Base-by-base conservation (phyloP, 2,329 filamentous ascomycete genomes). In the Akanthomyces uredinophilus region DNA sequence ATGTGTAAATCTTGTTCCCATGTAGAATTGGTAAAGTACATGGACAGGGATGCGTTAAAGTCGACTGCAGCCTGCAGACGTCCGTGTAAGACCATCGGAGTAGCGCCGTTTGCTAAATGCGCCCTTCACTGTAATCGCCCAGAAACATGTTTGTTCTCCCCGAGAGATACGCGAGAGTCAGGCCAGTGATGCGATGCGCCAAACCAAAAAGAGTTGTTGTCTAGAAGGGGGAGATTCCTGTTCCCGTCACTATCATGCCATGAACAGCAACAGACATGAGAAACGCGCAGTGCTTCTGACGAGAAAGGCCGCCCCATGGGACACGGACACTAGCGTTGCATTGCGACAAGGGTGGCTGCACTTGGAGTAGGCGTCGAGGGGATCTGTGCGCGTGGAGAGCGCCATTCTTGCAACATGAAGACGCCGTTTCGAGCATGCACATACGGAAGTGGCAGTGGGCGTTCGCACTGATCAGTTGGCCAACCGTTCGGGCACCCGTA, bases 301-400 rank as follows among this genome's bases (percentile, higher is more conserved):
- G 24, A 4, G 29, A 16, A 32, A 43, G 37, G 22, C 32, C 7
- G 43, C 29, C 6, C 55, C 20, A 39, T 49, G 56, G 56, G 44
- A 59, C 57, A 60, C 57, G 37, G 57, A 60, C 57, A 10, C 57
- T 51, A 52, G 47, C 35, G 47, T 52, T 22, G 57, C 35, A 60
- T 29, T 54, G 58, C 58, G 58, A 53, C 37, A 50, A 59, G 56
- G 46, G 56, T 37, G 11, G 55, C 14, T 41, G 43, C 44, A 50
- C 39, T 37, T 35, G 7, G 11, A 50, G 43, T 35, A 52, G 49
- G 39, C 41, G 29, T 52, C 27, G n/a, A 39, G 20, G 57, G 58
- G 58, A 60, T 60, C 58, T 60, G 58, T 60, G 58, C 55, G 55
- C 49, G 39, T 41, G n/a, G 29, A 53, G 29, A 29, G 20, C 4